phyloP scores from a whole-genome alignment of 2,329 filamentous ascomycete genomes.

The Chalaropsis ovoidea region DNA sequence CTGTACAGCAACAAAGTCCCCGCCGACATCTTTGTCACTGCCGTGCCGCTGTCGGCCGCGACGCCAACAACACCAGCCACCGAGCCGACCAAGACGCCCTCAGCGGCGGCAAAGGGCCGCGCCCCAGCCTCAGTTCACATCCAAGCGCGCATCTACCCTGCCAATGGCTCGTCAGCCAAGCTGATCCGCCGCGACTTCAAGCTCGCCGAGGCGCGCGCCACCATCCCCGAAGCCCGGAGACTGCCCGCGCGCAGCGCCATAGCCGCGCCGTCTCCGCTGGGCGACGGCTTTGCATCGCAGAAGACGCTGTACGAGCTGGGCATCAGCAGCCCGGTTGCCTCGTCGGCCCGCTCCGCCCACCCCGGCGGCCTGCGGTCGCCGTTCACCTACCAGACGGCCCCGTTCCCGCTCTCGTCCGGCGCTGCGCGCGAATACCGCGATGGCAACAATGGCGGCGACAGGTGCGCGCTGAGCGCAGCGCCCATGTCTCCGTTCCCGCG shows the following conservation, averaged over 20 bases:
- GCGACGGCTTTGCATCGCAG: constrained; percentile 1
- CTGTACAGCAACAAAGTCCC: constrained; percentile 16
- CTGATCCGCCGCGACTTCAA: constrained; percentile 43
- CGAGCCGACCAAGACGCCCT: constrained; percentile 11
- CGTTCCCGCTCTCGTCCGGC: neutral
- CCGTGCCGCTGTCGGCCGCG: constrained; percentile 8
- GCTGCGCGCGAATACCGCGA: neutral
- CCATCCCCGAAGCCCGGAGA: constrained; percentile 32
- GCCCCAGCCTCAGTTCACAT: constrained; percentile 27
- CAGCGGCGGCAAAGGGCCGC: neutral
- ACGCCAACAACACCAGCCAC: neutral
- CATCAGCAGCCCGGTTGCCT: constrained; percentile 15
- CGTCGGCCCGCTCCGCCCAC: neutral
- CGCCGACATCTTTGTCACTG: constrained; percentile 22
- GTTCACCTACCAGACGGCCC: constrained; percentile 15
- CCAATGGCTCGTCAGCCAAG: constrained; percentile 36
- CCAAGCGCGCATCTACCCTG: constrained; percentile 38
- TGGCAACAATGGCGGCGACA: neutral
- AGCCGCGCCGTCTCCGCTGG: neutral
- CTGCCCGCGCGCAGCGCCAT: constrained; percentile 10
- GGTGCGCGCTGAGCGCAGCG: neutral
- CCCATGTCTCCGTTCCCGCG: constrained; percentile 19
- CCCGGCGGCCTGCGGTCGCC: constrained; percentile 11
- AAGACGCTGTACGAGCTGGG: constrained; percentile 21
- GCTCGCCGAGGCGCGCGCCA: constrained; percentile 39